These are phyloP conservation scores for Hordeum pubiflorum DNA, from an alignment of 202 grass and related monocot species.

Conservation along the genomic window DNA sequence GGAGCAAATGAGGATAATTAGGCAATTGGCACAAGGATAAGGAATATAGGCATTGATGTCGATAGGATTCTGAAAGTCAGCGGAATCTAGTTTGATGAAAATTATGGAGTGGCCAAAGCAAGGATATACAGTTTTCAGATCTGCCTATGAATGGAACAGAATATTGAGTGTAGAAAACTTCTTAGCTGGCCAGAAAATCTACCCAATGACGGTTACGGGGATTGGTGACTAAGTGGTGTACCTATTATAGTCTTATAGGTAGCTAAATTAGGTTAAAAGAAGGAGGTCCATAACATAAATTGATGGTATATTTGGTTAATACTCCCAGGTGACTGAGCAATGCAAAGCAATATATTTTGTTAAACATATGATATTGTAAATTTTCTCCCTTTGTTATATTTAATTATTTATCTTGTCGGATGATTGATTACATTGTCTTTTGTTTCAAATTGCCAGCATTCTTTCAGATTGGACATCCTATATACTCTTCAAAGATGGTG, in stretches of 20 bases:
- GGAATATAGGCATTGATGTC: not conserved
- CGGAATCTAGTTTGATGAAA: not conserved
- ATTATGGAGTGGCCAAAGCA: not conserved
- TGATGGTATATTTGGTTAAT: not conserved
- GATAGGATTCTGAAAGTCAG: not conserved
- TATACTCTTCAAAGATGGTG: slow-evolving; percentile 62
- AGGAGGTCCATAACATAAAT: not conserved
- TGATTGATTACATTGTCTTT: not conserved
- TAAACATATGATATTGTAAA: not conserved
- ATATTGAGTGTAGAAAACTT: not conserved
- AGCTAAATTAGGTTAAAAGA: not conserved
- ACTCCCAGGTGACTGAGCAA: not conserved
- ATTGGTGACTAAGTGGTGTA: not conserved
- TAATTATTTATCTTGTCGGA: not conserved
- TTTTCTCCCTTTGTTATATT: not conserved
- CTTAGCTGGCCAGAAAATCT: not conserved
- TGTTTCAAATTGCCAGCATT: slow-evolving; percentile 28
- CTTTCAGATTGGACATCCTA: slow-evolving; percentile 44
- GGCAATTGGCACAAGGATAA: not conserved
- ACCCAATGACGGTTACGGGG: not conserved
- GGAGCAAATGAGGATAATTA: too few relatives aligned
- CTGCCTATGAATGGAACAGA: not conserved
- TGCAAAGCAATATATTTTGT: not conserved
- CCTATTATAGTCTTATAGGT: not conserved
- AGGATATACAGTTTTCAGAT: not conserved